Base-by-base conservation (phyloP, 1,139 yeast species). In the Arxiozyma bovina region DNA sequence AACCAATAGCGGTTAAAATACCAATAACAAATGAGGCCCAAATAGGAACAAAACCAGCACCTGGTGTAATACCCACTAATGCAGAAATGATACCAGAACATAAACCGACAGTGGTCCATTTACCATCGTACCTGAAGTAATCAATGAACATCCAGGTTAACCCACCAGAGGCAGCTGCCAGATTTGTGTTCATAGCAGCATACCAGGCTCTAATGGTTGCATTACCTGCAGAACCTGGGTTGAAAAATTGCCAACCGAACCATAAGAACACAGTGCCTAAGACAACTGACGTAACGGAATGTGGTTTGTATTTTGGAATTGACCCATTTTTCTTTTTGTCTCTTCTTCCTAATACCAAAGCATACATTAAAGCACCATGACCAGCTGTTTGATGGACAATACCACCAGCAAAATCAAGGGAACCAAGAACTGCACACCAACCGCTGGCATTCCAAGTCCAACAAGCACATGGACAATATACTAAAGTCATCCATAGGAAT, bases 171-270 rank as follows among this genome's bases (percentile, higher is more conserved):
- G 96, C 84, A 58, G 98, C 98, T 56, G 97, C 96, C 63, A 91
- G 69, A 73, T 91, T 89, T 67, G 98, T 89, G 78, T 88, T 89
- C 66, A 87, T 87, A 70, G 87, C 81, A 38, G 96, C 96, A 75
- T 90, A 89, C 87, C 89, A 88, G 55, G 96, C 90, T 74, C 97
- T 85, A 70, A 91, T 83, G 58, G 91, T 73, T 45, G 96, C 86
- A 70, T 87, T 86, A 71, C 96, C 96, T 54, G 96, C 87, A 51
- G 96, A 88, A 64, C 98, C 97, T 72, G 96, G 96, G 77, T 93
- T 91, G 81, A 91, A 91, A 53, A 97, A 97, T 67, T 87, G 89
- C 98, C 99, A 91, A 48, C 98, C 98, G 66, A 91, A 89, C 96
- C 97, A 91, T 65, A 91, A 80, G 76, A 93, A 87, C 4, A 88